These are phyloP conservation scores for Gnaphalium uliginosum DNA, from an alignment of 129 eudicot genomes.

Conservation along the genomic window DNA sequence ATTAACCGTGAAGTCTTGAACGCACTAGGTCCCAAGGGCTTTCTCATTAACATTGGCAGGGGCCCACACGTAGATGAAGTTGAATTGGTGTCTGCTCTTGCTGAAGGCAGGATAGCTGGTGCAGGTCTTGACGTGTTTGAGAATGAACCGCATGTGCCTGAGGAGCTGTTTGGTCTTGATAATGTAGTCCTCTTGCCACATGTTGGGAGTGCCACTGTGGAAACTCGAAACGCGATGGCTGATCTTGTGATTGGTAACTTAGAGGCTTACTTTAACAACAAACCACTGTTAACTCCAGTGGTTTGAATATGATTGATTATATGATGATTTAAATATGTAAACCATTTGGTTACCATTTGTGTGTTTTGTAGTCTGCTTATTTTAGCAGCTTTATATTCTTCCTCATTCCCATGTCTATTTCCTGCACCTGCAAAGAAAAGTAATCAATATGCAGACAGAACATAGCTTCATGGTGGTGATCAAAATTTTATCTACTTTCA, in stretches of 20 bases:
- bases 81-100: constrained; percentile 74
- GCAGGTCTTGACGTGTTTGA: constrained; percentile 92
- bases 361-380: neutral
- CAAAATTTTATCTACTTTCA: no score
- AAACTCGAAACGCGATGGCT: constrained; percentile 70
- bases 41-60: constrained; percentile 72
- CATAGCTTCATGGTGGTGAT: no score
- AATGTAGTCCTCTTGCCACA: constrained; percentile 70
- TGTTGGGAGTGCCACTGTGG: constrained; percentile 58
- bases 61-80: constrained; percentile 76
- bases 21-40: constrained; percentile 71
- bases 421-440: no score
- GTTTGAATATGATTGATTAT: constrained; percentile 28
- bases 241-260: constrained; percentile 72
- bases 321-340: constrained; percentile 7
- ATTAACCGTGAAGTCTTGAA: constrained; percentile 68
- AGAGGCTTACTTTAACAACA: constrained; percentile 67
- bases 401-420: neutral
- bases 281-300: constrained; percentile 62
- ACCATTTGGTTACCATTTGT: neutral
- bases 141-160: constrained; percentile 71
- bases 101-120: constrained; percentile 80
- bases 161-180: constrained; percentile 59
- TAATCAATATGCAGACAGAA: no score
- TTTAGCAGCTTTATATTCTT: neutral